Evolutionary conservation across 208 protist genomes (phyloP), one percentile per base, ranked within the genome.

Genomic region (Trypanosoma avium): DNA sequence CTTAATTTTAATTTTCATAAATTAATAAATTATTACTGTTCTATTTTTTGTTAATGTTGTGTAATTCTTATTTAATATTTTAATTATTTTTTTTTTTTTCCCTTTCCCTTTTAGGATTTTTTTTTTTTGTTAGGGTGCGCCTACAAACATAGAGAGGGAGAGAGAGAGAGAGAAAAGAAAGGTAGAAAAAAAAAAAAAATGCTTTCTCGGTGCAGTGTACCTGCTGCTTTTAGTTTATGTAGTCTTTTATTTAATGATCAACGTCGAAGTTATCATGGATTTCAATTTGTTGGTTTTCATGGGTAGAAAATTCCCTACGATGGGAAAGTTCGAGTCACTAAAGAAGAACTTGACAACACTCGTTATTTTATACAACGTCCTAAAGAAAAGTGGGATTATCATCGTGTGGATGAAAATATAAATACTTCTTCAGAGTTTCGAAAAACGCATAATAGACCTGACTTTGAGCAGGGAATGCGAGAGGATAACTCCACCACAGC

Each of bases 331-430:
- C 56, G 63, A 27, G 84, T 91, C 30, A 86, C 82, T 2, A 88
- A 87, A 59, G 84, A 92, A 60, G 84, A 94, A 43, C 61, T 94
- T 45, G 73, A 94, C 9, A 74, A 76, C 24, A 54, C 68, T 45
- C 77, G 78, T 19, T 92, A 72, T 75, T 92, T 90, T 67, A 87
- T 80, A n/a, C 57, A 86, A 26, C 66, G 77, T 0, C 72, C 80
- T 2, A 75, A 78, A 32, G 77, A 85, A 45, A 86, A 88, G 77
- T 95, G 89, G 86, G 82, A 92, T 56, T 95, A 95, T 73, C 79
- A 92, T 61, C 83, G 83, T 35, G 83, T 95, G 22, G 86, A 95
- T 64, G 85, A 95, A 62, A 92, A 90, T 65, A 95, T 95, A 68
- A 95, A 91, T 68, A 79, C 81, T 26, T 76, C 74, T 52, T 95